Conservation (phyloP, 495 filamentous ascomycete genomes). For the Xylaria venustula region DNA sequence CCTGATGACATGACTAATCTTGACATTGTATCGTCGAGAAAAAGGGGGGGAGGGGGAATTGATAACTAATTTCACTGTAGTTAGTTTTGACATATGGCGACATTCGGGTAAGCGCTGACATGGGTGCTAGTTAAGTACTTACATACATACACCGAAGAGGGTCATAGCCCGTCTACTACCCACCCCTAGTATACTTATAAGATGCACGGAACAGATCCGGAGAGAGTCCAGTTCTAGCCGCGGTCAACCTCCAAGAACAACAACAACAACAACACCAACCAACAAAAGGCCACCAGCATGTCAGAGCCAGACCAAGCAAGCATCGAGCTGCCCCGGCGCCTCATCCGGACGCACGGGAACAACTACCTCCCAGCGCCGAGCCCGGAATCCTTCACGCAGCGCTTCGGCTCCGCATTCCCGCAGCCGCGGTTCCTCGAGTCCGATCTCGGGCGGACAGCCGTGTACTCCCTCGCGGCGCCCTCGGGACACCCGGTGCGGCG, state of each 20-base stretch:
- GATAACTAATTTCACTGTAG: no score
- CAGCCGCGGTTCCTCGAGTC: constrained; percentile 5
- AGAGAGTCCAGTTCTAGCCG: no score
- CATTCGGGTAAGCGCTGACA: neutral
- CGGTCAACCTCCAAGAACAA: no score
- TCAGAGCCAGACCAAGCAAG: neutral
- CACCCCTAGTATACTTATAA: no score
- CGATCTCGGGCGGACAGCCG: neutral
- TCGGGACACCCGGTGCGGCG: constrained; percentile 4
- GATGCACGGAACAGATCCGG: no score
- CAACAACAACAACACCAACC: no score
- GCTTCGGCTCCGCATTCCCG: neutral
- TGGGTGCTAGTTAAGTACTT: neutral
- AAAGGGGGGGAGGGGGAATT: no score
- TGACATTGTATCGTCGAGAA: no score
- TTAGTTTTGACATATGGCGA: neutral
- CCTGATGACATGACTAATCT: no score
- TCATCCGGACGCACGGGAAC: neutral
- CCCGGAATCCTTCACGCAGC: neutral
- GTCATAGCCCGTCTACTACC: no score
- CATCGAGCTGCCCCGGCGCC: neutral
- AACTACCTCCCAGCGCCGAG: neutral
- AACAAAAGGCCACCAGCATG: neutral
- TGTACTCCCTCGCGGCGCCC: neutral
- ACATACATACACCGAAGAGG: no score